Base-by-base conservation (phyloP, 495 filamentous ascomycete species). In the Friedmanniomyces endolithicus region DNA sequence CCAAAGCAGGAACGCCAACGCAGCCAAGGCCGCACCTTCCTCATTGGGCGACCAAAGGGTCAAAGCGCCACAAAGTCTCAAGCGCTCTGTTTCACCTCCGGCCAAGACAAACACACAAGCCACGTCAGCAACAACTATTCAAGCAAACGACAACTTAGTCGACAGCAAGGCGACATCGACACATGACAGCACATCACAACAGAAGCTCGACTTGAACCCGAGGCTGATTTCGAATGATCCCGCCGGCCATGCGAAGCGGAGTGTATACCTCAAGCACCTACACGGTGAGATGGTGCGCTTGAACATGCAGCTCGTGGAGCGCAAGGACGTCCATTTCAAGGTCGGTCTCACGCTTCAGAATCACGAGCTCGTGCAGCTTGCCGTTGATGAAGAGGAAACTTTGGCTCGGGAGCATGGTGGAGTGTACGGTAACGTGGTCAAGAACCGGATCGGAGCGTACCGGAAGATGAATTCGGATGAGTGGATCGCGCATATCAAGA, bases 301-400 rank as follows among this genome's bases (percentile, higher is more conserved):
- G 9, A 92, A 96, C 67, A 63, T 74, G 1, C 69, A 77, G 48
- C 52, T 81, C 29, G 57, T 53, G 6, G 73, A 72, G 23, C 68
- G 71, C 31, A 73, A 78, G 29, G 78, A 82, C 41, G 58, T 75
- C 16, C 72, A 73, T 25, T 80, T 80, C 48, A 77, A 73, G 35
- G 75, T 71, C 22, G 40, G 34, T 9, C 68, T 90, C 11, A 55
- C 81, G 11, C 69, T 92, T 2, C 81, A 77, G 1, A 67, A 78
- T 0, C 79, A 88, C 59, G 81, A 87, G 54, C 71, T 97, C 22
- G 80, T 95, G 8, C 78, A 76, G 37, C 77, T 85, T 67, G 84
- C 87, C 1, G 71, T 96, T 1, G 88, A 96, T 58, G 82, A 89
- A 51, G 92, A 99, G 68, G 82, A 95, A 63, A 82, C 78, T 51